phyloP scores from a whole-genome alignment of 768 basidiomycete genomes.

The Agaricus sinodeliciosus region DNA sequence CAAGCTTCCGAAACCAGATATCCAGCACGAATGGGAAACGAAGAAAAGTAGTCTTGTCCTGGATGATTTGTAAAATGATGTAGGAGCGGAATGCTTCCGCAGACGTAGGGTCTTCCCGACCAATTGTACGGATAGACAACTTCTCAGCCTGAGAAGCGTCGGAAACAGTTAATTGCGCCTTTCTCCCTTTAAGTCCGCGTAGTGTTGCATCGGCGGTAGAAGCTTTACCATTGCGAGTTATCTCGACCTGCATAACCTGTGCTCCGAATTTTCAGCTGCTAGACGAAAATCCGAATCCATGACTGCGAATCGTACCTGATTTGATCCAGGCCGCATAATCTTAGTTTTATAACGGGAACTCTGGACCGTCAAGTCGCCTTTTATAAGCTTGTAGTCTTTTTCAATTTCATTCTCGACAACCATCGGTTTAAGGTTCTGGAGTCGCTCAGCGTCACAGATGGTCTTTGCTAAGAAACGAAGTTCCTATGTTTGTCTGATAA shows the following conservation, averaged over 20 bases:
- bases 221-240: slow-evolving; percentile 1
- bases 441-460: slow-evolving; percentile 29
- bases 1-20: slow-evolving; percentile 24
- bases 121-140: slow-evolving; percentile 37
- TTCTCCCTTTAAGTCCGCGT: slow-evolving; percentile 29
- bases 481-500: not conserved
- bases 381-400: slow-evolving; percentile 18
- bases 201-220: not conserved
- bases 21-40: slow-evolving; percentile 26
- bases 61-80: slow-evolving; percentile 24
- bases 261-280: not conserved
- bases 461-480: slow-evolving; percentile 31
- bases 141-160: slow-evolving; percentile 20
- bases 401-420: slow-evolving; percentile 41
- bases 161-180: slow-evolving; percentile 23
- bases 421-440: slow-evolving; percentile 37
- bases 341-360: slow-evolving; percentile 42
- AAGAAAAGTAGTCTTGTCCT: slow-evolving; percentile 20
- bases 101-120: slow-evolving; percentile 38
- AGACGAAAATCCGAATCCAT: not conserved
- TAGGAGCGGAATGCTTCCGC: slow-evolving; percentile 31
- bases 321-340: slow-evolving; percentile 21
- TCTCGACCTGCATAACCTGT: not conserved
- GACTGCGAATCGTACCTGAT: slow-evolving; percentile 20
- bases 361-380: slow-evolving; percentile 25